Base-by-base conservation (phyloP, 1,284 basidiomycete species). In the Naganishia liquefaciens region DNA sequence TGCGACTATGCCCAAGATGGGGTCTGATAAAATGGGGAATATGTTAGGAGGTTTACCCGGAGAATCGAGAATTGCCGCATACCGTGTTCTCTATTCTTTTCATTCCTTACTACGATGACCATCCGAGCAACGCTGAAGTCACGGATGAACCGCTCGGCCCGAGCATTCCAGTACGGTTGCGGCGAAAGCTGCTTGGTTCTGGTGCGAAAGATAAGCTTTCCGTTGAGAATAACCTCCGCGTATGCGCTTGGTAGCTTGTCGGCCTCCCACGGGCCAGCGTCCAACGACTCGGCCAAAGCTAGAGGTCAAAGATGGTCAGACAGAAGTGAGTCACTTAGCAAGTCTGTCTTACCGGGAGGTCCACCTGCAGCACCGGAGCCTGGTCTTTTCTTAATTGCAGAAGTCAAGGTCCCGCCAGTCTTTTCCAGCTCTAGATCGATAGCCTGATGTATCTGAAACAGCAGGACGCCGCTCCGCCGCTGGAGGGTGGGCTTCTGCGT, bases 131-230 rank as follows among this genome's bases (percentile, higher is more conserved):
- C 70, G 10, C 74, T 73, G 80, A 80, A 81, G 71, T 82, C 80
- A 23, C 79, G 67, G 33, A 68, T 63, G 25, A 68, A 66, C 25
- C 80, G 68, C 68, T 82, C 81, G 49, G 78, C 77, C n/a, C 77
- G 72, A 2, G 80, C 80, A 66, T 82, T 81, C 71, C 77, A 80
- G 69, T 81, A 81, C 2, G 80, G 81, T 46, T 77, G 67, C 2
- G 76, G 73, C 40, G 57, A 65, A 28, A 78, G 69, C 63, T 77
- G 75, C 63, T 82, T 81, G 17, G 80, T 79, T 7, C 81, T 68
- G 0, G 80, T 80, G 10, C 77, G 72, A 64, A 78, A 81, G 9
- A 81, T 71, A 37, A 79, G 71, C 55, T 77, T 74, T 65, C 81
- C 81, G 69, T 82, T 82, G 33, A 82, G 68, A 40, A 80, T 75